These are phyloP conservation scores for Furcasterigmium furcatum DNA, from an alignment of 2,329 filamentous ascomycete species.

Conservation along the genomic window DNA sequence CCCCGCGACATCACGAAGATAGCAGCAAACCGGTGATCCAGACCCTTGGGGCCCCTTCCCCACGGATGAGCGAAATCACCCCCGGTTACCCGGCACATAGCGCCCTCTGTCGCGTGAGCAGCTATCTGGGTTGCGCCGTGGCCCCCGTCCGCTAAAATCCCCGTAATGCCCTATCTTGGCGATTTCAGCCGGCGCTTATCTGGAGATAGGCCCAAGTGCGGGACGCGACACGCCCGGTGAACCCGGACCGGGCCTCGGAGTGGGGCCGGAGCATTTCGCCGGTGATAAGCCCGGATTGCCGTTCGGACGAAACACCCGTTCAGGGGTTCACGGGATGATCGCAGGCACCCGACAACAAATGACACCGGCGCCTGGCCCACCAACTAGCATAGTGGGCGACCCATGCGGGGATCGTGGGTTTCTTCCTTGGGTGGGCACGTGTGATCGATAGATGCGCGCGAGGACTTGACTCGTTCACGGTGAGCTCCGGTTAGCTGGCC, in stretches of 20 bases:
- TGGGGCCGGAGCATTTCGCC: neutral
- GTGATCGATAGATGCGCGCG: too few relatives aligned
- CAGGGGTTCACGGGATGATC: too few relatives aligned
- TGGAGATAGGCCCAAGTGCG: neutral
- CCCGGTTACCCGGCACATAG: neutral
- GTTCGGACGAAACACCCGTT: too few relatives aligned
- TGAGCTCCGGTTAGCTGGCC: too few relatives aligned
- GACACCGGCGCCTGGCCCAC: too few relatives aligned
- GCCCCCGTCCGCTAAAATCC: neutral
- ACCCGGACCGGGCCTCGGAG: slow-evolving; percentile 1
- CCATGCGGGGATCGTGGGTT: too few relatives aligned
- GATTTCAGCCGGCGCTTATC: neutral
- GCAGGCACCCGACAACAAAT: too few relatives aligned
- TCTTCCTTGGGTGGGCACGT: too few relatives aligned
- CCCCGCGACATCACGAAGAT: neutral
- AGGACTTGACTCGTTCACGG: too few relatives aligned
- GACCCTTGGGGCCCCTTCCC: neutral
- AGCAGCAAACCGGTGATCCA: too few relatives aligned
- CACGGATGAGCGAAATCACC: neutral
- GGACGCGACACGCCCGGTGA: neutral
- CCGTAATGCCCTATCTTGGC: neutral
- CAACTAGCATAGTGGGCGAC: too few relatives aligned
- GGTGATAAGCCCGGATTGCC: neutral
- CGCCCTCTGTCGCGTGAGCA: neutral
- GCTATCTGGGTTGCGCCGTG: neutral